Percentiles rank a stretch among this genome's conserved stretches.
Evolutionary conservation across 495 filamentous ascomycete genomes (phyloP).

Genomic region (Neurospora sp.): DNA sequence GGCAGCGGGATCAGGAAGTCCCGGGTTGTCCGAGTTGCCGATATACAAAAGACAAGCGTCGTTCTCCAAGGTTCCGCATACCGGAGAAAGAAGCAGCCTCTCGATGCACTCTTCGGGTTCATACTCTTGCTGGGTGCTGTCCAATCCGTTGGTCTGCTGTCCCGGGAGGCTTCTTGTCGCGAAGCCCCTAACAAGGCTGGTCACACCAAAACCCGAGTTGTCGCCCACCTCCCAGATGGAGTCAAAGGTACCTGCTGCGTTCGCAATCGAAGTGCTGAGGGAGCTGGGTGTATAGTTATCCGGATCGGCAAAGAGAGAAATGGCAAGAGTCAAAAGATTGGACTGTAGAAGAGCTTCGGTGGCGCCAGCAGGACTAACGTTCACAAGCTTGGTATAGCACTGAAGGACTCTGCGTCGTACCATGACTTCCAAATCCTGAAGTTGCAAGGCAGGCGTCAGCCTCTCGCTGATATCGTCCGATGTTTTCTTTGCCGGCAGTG

Average conservation of each 20-base stretch:
- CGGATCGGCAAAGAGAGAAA: conserved; percentile 87
- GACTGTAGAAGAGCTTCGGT: conserved; percentile 82
- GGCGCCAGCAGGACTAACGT: conserved; percentile 68
- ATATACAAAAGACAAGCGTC: conserved; percentile 80
- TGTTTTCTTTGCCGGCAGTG: conserved; percentile 70
- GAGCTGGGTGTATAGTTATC: conserved; percentile 77
- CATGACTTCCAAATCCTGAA: conserved; percentile 91
- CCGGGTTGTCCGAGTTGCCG: conserved; percentile 29
- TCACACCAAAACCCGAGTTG: conserved; percentile 89
- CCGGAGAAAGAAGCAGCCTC: conserved; percentile 57
- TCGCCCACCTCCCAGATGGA: conserved; percentile 90
- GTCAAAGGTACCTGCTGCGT: conserved; percentile 81
- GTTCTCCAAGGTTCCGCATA: conserved; percentile 77
- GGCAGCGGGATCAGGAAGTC: conserved; percentile 67
- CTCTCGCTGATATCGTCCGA: conserved; percentile 81
- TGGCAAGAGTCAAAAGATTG: conserved; percentile 83
- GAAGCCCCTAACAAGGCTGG: conserved; percentile 71
- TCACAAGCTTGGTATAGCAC: conserved; percentile 85
- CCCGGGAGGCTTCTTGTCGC: conserved; percentile 60
- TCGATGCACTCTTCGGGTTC: conserved; percentile 64
- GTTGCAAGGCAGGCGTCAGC: conserved; percentile 75
- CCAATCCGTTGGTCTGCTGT: conserved; percentile 49
- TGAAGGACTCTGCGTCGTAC: conserved; percentile 86
- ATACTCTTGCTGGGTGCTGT: conserved; percentile 51
- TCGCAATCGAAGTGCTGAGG: conserved; percentile 85